Evolutionary conservation across 192 early-diverging fungal species (phyloP).

Genomic region (Coemansia sp.): DNA sequence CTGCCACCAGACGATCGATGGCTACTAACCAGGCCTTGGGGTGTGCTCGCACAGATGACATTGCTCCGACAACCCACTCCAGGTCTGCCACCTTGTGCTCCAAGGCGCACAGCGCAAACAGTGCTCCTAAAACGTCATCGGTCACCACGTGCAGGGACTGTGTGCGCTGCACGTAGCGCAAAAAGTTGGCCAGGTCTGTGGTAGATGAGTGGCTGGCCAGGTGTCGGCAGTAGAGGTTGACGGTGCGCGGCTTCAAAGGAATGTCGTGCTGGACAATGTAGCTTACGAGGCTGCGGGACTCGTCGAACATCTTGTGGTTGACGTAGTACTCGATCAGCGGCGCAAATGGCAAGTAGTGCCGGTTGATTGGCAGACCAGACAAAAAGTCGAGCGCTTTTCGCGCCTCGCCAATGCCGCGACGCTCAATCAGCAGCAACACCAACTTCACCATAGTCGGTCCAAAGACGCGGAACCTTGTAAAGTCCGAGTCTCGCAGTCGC

Average conservation of each 20-base stretch:
- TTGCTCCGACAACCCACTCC: conserved; percentile 23
- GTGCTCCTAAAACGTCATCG: conserved; percentile 9
- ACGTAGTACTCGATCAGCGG: conserved; percentile 35
- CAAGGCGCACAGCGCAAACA: conserved; percentile 13
- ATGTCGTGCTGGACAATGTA: conserved; percentile 34
- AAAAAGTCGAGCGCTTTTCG: conserved; percentile 23
- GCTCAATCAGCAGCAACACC: conserved; percentile 13
- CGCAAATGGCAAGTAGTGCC: conserved; percentile 22
- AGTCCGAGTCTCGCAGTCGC: conserved; percentile 5
- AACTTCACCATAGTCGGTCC: background rate
- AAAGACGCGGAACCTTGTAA: conserved; percentile 5
- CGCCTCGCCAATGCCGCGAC: conserved; percentile 18
- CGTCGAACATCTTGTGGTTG: conserved; percentile 11
- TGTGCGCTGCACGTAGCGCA: conserved; percentile 38
- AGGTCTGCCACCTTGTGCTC: conserved; percentile 26
- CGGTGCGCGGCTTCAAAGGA: background rate
- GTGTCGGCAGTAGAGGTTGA: conserved; percentile 20
- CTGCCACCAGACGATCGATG: conserved; percentile 9
- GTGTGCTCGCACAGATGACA: background rate
- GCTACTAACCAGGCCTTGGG: conserved; percentile 9
- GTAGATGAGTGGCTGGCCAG: conserved; percentile 3
- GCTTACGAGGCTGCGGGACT: conserved; percentile 15
- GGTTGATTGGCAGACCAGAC: conserved; percentile 10
- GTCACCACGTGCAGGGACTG: conserved; percentile 5
- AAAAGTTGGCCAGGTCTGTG: conserved; percentile 34